Evolutionary conservation across 164 flowering plant genomes (phyloP).

Genomic region (Nymphaea thermarum): DNA sequence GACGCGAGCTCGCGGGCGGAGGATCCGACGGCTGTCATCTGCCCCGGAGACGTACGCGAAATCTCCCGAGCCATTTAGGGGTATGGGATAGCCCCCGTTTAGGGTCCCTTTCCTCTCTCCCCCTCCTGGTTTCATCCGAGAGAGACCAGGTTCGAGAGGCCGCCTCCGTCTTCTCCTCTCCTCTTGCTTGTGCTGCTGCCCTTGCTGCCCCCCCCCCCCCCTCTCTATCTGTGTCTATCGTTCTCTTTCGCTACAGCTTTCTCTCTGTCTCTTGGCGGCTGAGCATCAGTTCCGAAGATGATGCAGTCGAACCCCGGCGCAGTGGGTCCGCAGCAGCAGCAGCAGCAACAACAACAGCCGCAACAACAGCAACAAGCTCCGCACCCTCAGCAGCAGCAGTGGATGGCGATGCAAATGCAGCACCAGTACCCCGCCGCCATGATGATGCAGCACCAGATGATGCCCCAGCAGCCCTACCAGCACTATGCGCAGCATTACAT

Average conservation of each 20-base stretch:
- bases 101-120: no score
- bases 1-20: no score
- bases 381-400: conserved; percentile 21
- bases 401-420: conserved; percentile 54
- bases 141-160: no score
- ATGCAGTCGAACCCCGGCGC: conserved; percentile 40
- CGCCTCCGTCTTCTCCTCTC: no score
- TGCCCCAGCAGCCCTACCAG: conserved; percentile 34
- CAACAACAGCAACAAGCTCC: conserved; percentile 15
- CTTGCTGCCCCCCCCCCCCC: not conserved
- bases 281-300: conserved; percentile 3
- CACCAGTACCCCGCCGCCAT: conserved; percentile 49
- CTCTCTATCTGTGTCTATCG: not conserved
- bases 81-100: no score
- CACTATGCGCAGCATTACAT: conserved; percentile 34
- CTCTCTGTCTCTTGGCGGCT: not conserved
- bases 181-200: not conserved
- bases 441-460: conserved; percentile 68
- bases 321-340: conserved; percentile 9
- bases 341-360: conserved; percentile 9
- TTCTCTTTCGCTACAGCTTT: not conserved
- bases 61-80: no score
- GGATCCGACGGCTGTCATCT: no score
- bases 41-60: no score
- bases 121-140: no score